Evolutionary conservation across 805 yeast species (phyloP).

Genomic region (Metschnikowia kunwiensis): DNA sequence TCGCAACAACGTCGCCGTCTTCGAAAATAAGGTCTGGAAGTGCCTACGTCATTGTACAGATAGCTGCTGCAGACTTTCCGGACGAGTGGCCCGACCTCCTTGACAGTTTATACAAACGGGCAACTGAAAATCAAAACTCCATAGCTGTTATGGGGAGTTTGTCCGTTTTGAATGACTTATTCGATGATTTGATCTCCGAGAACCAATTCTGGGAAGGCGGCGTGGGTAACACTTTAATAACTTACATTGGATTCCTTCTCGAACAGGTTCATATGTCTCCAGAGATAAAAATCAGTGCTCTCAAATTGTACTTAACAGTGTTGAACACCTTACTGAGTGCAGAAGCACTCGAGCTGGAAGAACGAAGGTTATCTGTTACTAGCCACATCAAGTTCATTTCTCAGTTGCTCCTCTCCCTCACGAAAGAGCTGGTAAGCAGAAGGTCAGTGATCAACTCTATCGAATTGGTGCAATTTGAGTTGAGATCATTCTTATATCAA

Average conservation of each 20-base stretch:
- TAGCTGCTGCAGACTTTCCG: slow-evolving; percentile 87
- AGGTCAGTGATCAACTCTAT: slow-evolving; percentile 3
- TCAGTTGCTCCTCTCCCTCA: slow-evolving; percentile 8
- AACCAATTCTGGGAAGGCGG: slow-evolving; percentile 81
- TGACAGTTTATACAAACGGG: slow-evolving; percentile 42
- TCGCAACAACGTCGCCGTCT: slow-evolving; percentile 43
- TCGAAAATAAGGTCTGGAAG: slow-evolving; percentile 64
- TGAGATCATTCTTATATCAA: slow-evolving; percentile 28
- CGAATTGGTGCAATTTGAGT: slow-evolving; percentile 19
- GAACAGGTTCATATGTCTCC: slow-evolving; percentile 20
- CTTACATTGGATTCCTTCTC: slow-evolving; percentile 47
- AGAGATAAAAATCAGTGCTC: slow-evolving; percentile 46
- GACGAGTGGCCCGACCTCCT: slow-evolving; percentile 90
- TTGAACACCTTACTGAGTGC: slow-evolving; percentile 51
- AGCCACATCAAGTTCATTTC: slow-evolving; percentile 21
- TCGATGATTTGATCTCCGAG: slow-evolving; percentile 82
- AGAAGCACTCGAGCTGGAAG: slow-evolving; percentile 39
- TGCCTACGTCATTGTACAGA: slow-evolving; percentile 75
- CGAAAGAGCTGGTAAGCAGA: slow-evolving; percentile 3
- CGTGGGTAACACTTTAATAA: slow-evolving; percentile 53
- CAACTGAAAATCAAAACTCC: slow-evolving; percentile 29
- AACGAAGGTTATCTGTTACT: slow-evolving; percentile 36
- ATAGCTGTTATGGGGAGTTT: slow-evolving; percentile 51
- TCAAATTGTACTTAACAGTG: slow-evolving; percentile 52
- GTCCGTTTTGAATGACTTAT: slow-evolving; percentile 65